These are phyloP conservation scores for Quercus parvula DNA, from an alignment of 306 rosid genomes.

Conservation along the genomic window DNA sequence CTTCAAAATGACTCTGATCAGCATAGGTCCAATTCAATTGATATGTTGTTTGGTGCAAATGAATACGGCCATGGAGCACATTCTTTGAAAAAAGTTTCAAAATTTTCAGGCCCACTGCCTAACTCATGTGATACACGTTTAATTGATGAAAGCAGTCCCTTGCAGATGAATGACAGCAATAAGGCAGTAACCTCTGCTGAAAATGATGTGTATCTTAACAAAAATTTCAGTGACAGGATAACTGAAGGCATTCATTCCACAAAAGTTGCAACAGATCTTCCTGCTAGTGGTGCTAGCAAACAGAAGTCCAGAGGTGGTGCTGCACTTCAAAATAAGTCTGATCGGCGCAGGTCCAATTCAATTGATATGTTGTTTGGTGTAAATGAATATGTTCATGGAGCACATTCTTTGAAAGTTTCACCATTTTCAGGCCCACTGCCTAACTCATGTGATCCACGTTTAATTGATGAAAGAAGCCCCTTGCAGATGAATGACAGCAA, in stretches of 20 bases:
- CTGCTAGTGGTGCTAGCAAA: conserved; percentile 36
- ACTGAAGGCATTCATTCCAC: conserved; percentile 19
- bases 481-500: too few species aligned
- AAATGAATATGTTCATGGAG: conserved; percentile 42
- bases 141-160: too few species aligned
- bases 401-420: conserved; percentile 31
- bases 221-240: conserved; percentile 21
- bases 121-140: conserved; percentile 17
- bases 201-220: conserved; percentile 10
- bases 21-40: conserved; percentile 32
- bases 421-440: conserved; percentile 27
- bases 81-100: conserved; percentile 29
- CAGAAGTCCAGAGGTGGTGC: conserved; percentile 38
- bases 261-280: conserved; percentile 25
- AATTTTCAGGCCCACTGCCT: conserved; percentile 26
- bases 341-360: conserved; percentile 31
- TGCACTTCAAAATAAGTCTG: conserved; percentile 35
- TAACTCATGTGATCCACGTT: conserved; percentile 18
- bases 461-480: too few species aligned
- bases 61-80: conserved; percentile 40
- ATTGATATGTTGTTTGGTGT: conserved; percentile 39
- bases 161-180: too few species aligned
- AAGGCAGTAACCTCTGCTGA: too few species aligned
- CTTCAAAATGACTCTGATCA: conserved; percentile 33
- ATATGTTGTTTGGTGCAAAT: conserved; percentile 38